Evolutionary conservation across 1,284 basidiomycete species (phyloP).

Genomic region (Cryptococcus sp.): DNA sequence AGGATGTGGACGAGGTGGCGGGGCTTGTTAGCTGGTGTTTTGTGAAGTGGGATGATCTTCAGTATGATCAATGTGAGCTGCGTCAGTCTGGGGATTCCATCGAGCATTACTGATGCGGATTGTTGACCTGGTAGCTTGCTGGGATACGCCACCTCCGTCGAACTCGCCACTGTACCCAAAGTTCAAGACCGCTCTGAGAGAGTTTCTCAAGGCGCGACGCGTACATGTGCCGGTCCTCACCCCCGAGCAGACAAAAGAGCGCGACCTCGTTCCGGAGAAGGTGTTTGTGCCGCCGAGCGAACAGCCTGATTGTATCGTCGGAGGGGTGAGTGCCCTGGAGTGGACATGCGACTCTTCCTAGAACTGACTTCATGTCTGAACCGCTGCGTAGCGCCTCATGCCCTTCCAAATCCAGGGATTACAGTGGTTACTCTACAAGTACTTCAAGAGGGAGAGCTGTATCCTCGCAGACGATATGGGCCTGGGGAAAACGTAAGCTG

Average conservation of each 20-base stretch:
- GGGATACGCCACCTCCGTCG: constrained; percentile 72
- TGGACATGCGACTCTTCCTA: not conserved
- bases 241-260: constrained; percentile 26
- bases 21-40: constrained; percentile 41
- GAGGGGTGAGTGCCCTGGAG: constrained; percentile 46
- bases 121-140: constrained; percentile 60
- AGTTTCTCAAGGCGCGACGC: constrained; percentile 62
- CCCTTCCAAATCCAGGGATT: constrained; percentile 89
- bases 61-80: constrained; percentile 75
- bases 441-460: constrained; percentile 80
- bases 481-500: constrained; percentile 53
- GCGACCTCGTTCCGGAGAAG: constrained; percentile 36
- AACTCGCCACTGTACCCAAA: constrained; percentile 55
- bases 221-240: constrained; percentile 61
- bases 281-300: constrained; percentile 37
- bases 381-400: constrained; percentile 61
- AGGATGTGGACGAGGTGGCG: constrained; percentile 59
- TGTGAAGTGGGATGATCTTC: constrained; percentile 84
- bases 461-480: constrained; percentile 99
- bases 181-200: constrained; percentile 63
- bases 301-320: constrained; percentile 52
- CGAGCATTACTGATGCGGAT: not conserved
- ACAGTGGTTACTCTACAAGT: constrained; percentile 87
- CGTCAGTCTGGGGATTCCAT: not conserved
- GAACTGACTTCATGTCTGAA: not conserved